These are phyloP conservation scores for Leptographium galeiforme DNA, from an alignment of 2,329 filamentous ascomycete genomes.

Conservation along the genomic window DNA sequence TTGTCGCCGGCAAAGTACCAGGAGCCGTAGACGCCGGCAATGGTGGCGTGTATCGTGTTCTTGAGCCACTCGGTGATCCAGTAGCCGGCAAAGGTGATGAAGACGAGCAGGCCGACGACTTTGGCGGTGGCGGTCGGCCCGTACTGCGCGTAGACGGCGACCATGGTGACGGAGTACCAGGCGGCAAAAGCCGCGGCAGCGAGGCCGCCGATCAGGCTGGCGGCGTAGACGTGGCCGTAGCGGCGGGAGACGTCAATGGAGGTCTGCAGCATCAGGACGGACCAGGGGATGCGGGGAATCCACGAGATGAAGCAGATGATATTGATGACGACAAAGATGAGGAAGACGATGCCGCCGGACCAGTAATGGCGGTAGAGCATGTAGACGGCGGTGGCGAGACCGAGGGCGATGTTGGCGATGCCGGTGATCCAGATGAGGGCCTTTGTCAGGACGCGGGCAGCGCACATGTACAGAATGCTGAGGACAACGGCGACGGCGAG, in stretches of 20 bases:
- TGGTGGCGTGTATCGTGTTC: slow-evolving; percentile 79
- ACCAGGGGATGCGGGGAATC: slow-evolving; percentile 85
- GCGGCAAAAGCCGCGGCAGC: slow-evolving; percentile 62
- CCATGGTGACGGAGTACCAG: slow-evolving; percentile 77
- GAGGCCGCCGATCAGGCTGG: slow-evolving; percentile 73
- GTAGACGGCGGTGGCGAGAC: slow-evolving; percentile 75
- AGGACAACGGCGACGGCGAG: slow-evolving; percentile 61
- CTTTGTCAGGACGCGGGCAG: slow-evolving; percentile 68
- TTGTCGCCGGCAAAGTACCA: slow-evolving; percentile 69
- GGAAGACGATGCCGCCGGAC: slow-evolving; percentile 75
- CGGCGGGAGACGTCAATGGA: slow-evolving; percentile 73
- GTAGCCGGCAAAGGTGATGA: slow-evolving; percentile 82
- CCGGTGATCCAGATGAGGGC: slow-evolving; percentile 88
- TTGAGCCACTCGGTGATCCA: slow-evolving; percentile 93
- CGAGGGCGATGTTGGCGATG: slow-evolving; percentile 74
- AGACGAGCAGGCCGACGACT: slow-evolving; percentile 73
- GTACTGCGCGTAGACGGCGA: slow-evolving; percentile 75
- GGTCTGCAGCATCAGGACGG: slow-evolving; percentile 76
- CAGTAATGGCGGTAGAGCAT: slow-evolving; percentile 68
- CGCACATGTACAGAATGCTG: slow-evolving; percentile 63
- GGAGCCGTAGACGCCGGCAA: slow-evolving; percentile 78
- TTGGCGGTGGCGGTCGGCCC: slow-evolving; percentile 54
- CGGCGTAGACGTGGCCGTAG: slow-evolving; percentile 75
- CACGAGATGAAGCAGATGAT: slow-evolving; percentile 77
- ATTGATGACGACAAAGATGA: slow-evolving; percentile 69